These are phyloP conservation scores for Brassica hybrid DNA, from an alignment of 441 rosid genomes.

Conservation along the genomic window DNA sequence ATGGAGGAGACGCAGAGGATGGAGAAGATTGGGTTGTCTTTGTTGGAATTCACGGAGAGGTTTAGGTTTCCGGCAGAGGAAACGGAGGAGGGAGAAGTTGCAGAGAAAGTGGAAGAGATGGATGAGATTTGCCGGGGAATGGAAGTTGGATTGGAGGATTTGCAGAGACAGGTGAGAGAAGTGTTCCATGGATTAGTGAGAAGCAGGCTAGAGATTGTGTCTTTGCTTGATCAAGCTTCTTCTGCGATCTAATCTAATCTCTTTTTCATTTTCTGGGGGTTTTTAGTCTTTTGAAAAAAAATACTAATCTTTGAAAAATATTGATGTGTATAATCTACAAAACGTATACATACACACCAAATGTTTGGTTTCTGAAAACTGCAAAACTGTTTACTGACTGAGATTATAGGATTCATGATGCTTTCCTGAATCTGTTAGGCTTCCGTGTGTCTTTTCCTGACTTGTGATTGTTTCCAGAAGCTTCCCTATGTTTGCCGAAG, in stretches of 20 bases:
- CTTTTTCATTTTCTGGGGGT: neutral
- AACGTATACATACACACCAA: slow-evolving; percentile 29
- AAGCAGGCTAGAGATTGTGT: slow-evolving; percentile 75
- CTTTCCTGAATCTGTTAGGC: slow-evolving; percentile 42
- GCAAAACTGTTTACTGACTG: slow-evolving; percentile 16
- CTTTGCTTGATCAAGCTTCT: slow-evolving; percentile 61
- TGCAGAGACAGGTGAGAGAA: slow-evolving; percentile 81
- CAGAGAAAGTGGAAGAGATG: slow-evolving; percentile 62
- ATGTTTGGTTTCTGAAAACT: slow-evolving; percentile 33
- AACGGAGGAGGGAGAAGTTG: slow-evolving; percentile 55
- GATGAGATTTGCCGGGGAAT: slow-evolving; percentile 69
- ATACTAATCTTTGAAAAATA: slow-evolving; percentile 9
- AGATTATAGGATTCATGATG: slow-evolving; percentile 19
- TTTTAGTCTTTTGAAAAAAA: slow-evolving; percentile 7
- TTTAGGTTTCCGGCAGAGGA: slow-evolving; percentile 72
- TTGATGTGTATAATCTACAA: slow-evolving; percentile 38
- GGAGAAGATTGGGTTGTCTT: slow-evolving; percentile 66
- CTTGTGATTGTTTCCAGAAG: slow-evolving; percentile 38
- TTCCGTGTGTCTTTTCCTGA: slow-evolving; percentile 34
- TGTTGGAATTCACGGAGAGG: slow-evolving; percentile 67
- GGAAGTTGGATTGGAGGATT: slow-evolving; percentile 81
- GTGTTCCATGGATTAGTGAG: slow-evolving; percentile 84
- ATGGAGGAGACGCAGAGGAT: slow-evolving; percentile 80
- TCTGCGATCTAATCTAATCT: neutral
- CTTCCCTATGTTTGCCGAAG: slow-evolving; percentile 37